Base-by-base conservation (phyloP, 305 asterid genomes). In the Solanum hybrid region DNA sequence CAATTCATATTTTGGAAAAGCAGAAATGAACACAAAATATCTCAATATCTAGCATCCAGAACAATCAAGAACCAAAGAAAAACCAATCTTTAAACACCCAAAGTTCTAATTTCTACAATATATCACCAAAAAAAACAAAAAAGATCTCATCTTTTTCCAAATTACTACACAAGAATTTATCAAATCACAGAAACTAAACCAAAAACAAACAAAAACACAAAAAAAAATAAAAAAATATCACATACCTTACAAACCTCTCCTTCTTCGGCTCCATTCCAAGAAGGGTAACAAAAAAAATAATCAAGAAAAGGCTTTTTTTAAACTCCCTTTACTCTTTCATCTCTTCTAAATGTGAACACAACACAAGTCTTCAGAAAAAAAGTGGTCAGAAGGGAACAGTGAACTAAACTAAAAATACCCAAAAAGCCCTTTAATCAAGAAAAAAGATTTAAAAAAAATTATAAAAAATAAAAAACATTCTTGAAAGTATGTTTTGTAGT, bases 161-260 rank as follows among this genome's bases (percentile, higher is more conserved):
- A 91, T 40, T 88, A 82, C 75, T 69, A 80, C 64, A 73, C 88
- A 38, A 72, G 9, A 56, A 71, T 84, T 90, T 24, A 38, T 79
- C 72, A 64, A 86, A 42, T 72, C 82, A 72, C 45, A 36, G 35
- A 69, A 88, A 66, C 86, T 66, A 31, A 42, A 32, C 86, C 3
- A 37, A 60, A 7, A 71, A 35, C 42, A 42, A 32, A 81, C 3
- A 37, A 60, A 7, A 71, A 35, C 42, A 29, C 10, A 7, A 17
- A 71, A 56, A 75, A 7, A 84, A 6, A 91, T 4, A 8, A 3
- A 45, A 89, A 81, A 40, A 85, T 76, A 86, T 31, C 19, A 45
- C 93, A 88, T 92, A 94, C 97, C 97, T 94, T 85, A 94, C 95
- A 81, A 91, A 89, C 94, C 91, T 94, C 88, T 94, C 95, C 89